A percentile compares a stretch with the other conserved stretches of the same genome.
Conservation (phyloP, 495 filamentous ascomycete genomes). For the Endocarpon pusillum region DNA sequence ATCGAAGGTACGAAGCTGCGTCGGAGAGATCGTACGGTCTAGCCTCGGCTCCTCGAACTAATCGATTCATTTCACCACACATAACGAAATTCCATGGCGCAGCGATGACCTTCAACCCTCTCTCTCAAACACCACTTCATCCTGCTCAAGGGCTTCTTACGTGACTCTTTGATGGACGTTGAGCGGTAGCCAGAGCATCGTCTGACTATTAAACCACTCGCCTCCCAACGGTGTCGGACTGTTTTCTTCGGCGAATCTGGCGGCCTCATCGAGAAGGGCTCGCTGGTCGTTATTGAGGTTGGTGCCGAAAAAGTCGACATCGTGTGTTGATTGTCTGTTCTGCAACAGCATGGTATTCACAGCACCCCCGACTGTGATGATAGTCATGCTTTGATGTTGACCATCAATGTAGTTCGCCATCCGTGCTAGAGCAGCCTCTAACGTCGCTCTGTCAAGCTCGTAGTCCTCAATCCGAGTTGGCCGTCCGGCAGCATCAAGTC, state of each 20-base stretch:
- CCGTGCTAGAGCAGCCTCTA: background rate
- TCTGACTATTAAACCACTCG: conserved; percentile 4
- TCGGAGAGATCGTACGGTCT: too few species aligned
- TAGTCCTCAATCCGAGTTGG: conserved; percentile 2
- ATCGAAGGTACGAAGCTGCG: too few species aligned
- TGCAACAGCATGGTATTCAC: conserved; percentile 1
- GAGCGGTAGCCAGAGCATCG: conserved; percentile 1
- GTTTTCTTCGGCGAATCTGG: conserved; percentile 1
- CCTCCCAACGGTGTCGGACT: conserved; percentile 1
- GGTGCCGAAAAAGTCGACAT: background rate
- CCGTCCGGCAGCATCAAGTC: conserved; percentile 1
- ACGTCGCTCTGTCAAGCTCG: conserved; percentile 3
- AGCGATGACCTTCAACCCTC: too few species aligned
- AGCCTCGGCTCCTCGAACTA: too few species aligned
- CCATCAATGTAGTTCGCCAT: conserved; percentile 4
- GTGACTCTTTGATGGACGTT: background rate
- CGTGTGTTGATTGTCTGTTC: too few species aligned
- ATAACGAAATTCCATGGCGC: too few species aligned
- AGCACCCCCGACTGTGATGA: conserved; percentile 2
- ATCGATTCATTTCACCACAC: too few species aligned
- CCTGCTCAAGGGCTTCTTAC: background rate
- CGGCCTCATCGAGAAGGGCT: conserved; percentile 2
- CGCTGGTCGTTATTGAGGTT: conserved; percentile 2
- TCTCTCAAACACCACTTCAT: too few species aligned
- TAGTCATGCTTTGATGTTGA: conserved; percentile 2